phyloP scores from a whole-genome alignment of 371 early-diverging fungal genomes.

The Syncephalis fuscata region DNA sequence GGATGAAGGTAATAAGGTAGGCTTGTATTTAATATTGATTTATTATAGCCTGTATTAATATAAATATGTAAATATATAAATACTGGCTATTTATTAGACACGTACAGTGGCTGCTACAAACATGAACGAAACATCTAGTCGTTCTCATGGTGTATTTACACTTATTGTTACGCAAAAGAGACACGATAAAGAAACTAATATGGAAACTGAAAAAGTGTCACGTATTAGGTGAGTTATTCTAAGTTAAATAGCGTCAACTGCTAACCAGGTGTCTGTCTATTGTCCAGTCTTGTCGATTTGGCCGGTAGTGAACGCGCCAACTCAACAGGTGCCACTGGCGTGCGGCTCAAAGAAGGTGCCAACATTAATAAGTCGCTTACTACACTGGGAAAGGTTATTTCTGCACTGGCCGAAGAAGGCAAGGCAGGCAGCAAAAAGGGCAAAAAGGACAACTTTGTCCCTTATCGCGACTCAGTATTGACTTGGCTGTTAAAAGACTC shows the following conservation, averaged over 20 bases:
- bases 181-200: conserved; percentile 34
- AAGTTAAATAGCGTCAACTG: not conserved
- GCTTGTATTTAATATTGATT: not conserved
- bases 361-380: conserved; percentile 95
- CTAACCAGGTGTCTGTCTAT: not conserved
- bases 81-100: conserved; percentile 18
- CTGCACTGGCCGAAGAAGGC: conserved; percentile 68
- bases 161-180: conserved; percentile 56
- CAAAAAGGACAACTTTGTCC: conserved; percentile 48
- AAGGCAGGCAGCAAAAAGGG: conserved; percentile 22
- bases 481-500: conserved; percentile 92
- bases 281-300: conserved; percentile 55
- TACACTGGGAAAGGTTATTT: conserved; percentile 94
- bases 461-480: conserved; percentile 82
- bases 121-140: conserved; percentile 89
- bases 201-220: conserved; percentile 60
- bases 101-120: conserved; percentile 89
- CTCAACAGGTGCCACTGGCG: conserved; percentile 90
- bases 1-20: conserved; percentile 75
- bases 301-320: conserved; percentile 96
- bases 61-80: not conserved
- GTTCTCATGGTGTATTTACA: conserved; percentile 93
- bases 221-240: conserved; percentile 33
- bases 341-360: conserved; percentile 96
- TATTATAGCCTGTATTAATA: too few species aligned